phyloP scores from a whole-genome alignment of 2,329 filamentous ascomycete species.

The Colletotrichum simmondsii region DNA sequence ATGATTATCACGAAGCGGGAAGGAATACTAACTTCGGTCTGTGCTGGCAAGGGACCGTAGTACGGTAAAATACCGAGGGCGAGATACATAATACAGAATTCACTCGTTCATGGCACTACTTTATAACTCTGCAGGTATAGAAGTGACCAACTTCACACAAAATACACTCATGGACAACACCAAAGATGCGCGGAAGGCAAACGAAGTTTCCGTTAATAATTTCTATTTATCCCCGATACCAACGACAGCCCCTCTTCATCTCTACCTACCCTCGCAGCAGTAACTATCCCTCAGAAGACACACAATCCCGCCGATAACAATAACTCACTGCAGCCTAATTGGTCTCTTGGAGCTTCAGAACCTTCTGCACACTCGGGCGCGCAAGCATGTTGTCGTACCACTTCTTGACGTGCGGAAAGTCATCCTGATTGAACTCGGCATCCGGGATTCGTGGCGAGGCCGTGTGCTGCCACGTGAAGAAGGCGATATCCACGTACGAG shows the following conservation, averaged over 20 bases:
- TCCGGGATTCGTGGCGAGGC: neutral
- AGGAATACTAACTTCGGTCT: neutral
- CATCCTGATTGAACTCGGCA: constrained; percentile 8
- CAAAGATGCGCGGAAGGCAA: neutral
- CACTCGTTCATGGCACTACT: neutral
- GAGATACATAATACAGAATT: neutral
- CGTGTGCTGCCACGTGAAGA: constrained; percentile 36
- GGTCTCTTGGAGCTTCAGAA: constrained; percentile 16
- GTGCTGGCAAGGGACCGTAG: neutral
- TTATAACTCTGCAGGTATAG: neutral
- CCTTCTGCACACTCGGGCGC: constrained; percentile 31
- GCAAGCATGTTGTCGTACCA: constrained; percentile 22
- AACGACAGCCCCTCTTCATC: neutral
- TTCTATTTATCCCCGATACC: neutral
- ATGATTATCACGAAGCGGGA: neutral
- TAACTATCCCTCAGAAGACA: neutral
- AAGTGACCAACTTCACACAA: neutral
- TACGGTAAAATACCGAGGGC: neutral
- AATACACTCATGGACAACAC: neutral
- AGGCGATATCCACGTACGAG: constrained; percentile 42
- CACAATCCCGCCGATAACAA: neutral
- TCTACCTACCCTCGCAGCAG: neutral
- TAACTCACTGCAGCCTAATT: neutral
- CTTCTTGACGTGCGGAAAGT: constrained; percentile 26
- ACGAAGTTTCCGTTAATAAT: neutral